Evolutionary conservation across 495 filamentous ascomycete genomes (phyloP), one percentile per base, ranked within the genome.

Genomic region (Podospora australis): DNA sequence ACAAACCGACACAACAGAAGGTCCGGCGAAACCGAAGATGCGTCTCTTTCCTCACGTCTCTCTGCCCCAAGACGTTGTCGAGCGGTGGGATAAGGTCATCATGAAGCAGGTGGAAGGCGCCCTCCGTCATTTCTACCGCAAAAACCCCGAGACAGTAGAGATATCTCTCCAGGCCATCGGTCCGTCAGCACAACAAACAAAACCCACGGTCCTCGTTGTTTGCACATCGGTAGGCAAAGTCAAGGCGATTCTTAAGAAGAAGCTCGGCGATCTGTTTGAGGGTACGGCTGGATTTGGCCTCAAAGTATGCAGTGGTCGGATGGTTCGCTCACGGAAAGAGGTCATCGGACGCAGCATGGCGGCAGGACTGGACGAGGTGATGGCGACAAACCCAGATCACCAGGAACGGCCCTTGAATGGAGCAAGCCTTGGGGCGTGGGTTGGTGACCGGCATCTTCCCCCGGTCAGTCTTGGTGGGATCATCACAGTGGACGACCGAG

Each of bases 381-480:
- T 60, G 7, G 73, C 70, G 6, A 71, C 72, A 10, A 87, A 87
- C 53, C 73, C 73, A 0, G 73, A 71, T 14, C 84, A 88, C 55
- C 90, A 96, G 61, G 70, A 82, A 49, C 76, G 75, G 48, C 90
- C 91, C 1, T 60, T 81, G 0, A 95, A 88, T 44, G 91, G 91
- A 1, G 91, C 91, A 2, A 95, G 88, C 20, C 96, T 97, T 49
- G 91, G 91, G 14, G 90, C 91, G 1, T 96, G 86, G 68, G 77
- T 84, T 45, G 85, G 87, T 36, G 82, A 87, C 39, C 78, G 84
- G 34, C 90, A 95, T 55, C 68, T 96, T 2, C 90, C 89, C 10
- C 86, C 91, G 1, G 91, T 92, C 3, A 89, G 88, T 8, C 90
- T 90, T 62, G 91, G 91, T 4, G 91, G 91, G 11, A 72, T 95